Base-by-base conservation (phyloP, 495 filamentous ascomycete genomes). In the Xylaria cubensis region DNA sequence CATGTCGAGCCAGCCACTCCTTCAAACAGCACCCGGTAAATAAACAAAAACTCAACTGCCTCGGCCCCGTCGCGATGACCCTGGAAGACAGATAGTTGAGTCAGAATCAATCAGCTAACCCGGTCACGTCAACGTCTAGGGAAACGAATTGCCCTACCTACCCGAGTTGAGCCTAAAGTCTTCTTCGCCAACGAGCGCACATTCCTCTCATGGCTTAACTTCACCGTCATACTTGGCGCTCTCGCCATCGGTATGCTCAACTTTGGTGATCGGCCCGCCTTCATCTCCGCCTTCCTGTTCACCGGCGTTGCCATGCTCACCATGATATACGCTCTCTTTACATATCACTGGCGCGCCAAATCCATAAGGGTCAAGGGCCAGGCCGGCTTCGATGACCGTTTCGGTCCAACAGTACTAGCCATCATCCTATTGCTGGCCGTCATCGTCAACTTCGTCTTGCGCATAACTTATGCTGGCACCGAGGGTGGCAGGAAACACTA, bases 161-260 rank as follows among this genome's bases (percentile, higher is more conserved):
- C 94, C 53, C 94, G 96, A 73, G 95, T 99, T 82, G 96, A 99
- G 81, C 96, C 96, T 50, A 99, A 99, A 83, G 96, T 99, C 84
- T 99, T 98, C 90, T 99, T 99, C 87, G 96, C 96, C 81, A 98
- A 98, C 86, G 96, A 99, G 86, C 94, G 96, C 65, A 99, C 96
- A 51, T 99, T 98, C 78, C 90, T 99, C 77, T 96, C 93, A 79
- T 99, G 97, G 97, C 92, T 99, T 75, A 98, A 98, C 86, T 98
- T 98, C 88, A 96, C 93, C 79, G 95, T 98, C 78, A 95, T 99
- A 81, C 90, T 99, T 53, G 96, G 96, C 77, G 95, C 95, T 66
- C 90, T 99, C 64, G 95, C 95, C 34, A 91, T 98, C 69, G 96
- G 97, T 66, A 93, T 99, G 72, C 88, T 99, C 73, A 99, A 99